Evolutionary conservation across 495 filamentous ascomycete genomes (phyloP), one percentile per base, ranked within the genome.

Genomic region (Rostrohypoxylon terebratum): DNA sequence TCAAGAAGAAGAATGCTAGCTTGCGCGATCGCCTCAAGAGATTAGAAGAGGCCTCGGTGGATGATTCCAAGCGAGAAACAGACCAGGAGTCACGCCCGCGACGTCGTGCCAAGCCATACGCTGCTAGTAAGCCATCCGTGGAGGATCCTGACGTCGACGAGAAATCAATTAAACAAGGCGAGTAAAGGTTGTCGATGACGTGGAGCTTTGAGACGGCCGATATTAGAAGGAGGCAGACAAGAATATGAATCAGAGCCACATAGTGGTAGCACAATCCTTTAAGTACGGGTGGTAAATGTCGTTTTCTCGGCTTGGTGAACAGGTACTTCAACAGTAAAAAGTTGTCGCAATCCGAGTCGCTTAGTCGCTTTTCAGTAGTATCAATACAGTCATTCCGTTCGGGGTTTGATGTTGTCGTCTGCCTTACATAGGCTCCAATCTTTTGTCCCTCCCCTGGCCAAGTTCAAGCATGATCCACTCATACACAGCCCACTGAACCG

Each of bases 401-500:
- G 9, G 28, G 20, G 11, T 18, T 13, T 59, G 23, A 3, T 14
- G 28, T 14, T 7, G 36, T 42, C 51, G 0, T 18, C 50, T 34
- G 28, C 16, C 50, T 71, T 71, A 66, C 7, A 57, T 54, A 23
- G 67, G 72, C 38, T 73, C 48, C 38, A 34, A 3, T 60, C 44
- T 70, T 51, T 45, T 53, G 54, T 63, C 16, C 25, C 70, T 72
- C 4, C 60, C 62, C 50, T 79, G 72, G 44, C 81, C 80, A 11
- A 88, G 62, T 69, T 86, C 79, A 7, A 77, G 81, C 89, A 96
- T 93, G 72, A 92, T 84, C 90, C 90, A 92, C 81, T 96, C 93
- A 80, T 96, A 97, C 31, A 93, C 88, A 3, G 89, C 90, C 93
- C 93, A 97, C 84, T 97, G 88, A 31, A 85, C 85, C 0, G 88